Conservation (phyloP, 2,329 filamentous ascomycete species). For the Monosporascus sp. region DNA sequence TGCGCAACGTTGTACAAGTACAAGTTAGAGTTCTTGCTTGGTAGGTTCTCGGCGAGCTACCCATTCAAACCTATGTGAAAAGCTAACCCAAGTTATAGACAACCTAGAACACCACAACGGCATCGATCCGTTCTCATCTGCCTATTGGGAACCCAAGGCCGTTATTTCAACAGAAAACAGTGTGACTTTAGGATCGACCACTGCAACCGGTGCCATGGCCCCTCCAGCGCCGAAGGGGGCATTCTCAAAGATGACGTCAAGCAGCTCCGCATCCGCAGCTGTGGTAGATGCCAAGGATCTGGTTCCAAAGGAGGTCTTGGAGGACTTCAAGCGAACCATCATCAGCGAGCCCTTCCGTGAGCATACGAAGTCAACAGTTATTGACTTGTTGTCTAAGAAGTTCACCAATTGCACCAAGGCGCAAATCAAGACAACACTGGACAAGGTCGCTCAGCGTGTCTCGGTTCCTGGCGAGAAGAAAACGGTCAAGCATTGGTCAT, state of each 20-base stretch:
- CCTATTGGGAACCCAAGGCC: conserved; percentile 63
- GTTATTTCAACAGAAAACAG: conserved; percentile 15
- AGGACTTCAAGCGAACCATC: conserved; percentile 64
- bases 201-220: conserved; percentile 14
- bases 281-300: conserved; percentile 25
- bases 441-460: conserved; percentile 57
- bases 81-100: conserved; percentile 29
- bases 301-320: conserved; percentile 55
- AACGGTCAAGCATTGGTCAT: conserved; percentile 47
- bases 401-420: conserved; percentile 67
- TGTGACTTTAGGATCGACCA: conserved; percentile 3
- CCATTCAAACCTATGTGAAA: conserved; percentile 10
- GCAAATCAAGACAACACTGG: conserved; percentile 66
- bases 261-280: conserved; percentile 7
- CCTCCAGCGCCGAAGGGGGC: conserved; percentile 12
- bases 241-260: conserved; percentile 8
- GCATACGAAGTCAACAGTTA: conserved; percentile 66
- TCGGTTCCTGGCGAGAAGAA: conserved; percentile 38
- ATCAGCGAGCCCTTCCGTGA: conserved; percentile 52
- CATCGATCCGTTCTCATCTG: conserved; percentile 80
- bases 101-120: conserved; percentile 41
- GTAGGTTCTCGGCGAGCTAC: conserved; percentile 38
- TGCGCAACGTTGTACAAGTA: conserved; percentile 51
- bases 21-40: conserved; percentile 68
- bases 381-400: conserved; percentile 69